A percentile compares a stretch with the other conserved stretches of the same genome.
Conservation (phyloP, 1,284 basidiomycete genomes). For the Trametes pubescens region DNA sequence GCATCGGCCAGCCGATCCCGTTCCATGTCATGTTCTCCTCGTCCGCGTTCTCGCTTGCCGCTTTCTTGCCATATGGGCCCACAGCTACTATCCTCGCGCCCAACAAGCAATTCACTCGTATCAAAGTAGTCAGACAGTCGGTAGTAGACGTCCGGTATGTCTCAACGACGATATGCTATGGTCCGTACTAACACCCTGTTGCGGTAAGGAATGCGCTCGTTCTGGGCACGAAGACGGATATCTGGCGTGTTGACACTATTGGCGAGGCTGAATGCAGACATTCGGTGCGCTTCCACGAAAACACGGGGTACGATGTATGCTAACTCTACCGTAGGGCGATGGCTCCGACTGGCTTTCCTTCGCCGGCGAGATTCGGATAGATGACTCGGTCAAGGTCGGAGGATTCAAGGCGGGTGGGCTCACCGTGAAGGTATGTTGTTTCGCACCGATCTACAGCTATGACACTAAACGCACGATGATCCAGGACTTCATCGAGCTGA, state of each 20-base stretch:
- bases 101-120: constrained; percentile 56
- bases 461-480: background rate
- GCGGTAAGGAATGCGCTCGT: constrained; percentile 39
- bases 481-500: constrained; percentile 71
- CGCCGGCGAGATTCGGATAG: constrained; percentile 64
- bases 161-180: background rate
- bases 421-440: constrained; percentile 59
- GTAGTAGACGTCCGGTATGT: constrained; percentile 70
- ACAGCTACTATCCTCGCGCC: constrained; percentile 46
- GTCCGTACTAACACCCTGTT: background rate
- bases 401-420: constrained; percentile 74
- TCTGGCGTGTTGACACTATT: constrained; percentile 71
- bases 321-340: constrained; percentile 53
- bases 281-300: constrained; percentile 49
- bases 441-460: background rate
- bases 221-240: constrained; percentile 64
- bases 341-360: constrained; percentile 67
- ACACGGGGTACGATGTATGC: background rate
- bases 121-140: constrained; percentile 72
- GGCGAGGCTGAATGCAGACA: constrained; percentile 69
- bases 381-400: constrained; percentile 55
- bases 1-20: constrained; percentile 64
- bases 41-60: constrained; percentile 60
- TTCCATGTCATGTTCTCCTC: constrained; percentile 70
- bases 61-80: constrained; percentile 67